Evolutionary conservation across 805 yeast species (phyloP).

Genomic region (Starmerella roubikii): DNA sequence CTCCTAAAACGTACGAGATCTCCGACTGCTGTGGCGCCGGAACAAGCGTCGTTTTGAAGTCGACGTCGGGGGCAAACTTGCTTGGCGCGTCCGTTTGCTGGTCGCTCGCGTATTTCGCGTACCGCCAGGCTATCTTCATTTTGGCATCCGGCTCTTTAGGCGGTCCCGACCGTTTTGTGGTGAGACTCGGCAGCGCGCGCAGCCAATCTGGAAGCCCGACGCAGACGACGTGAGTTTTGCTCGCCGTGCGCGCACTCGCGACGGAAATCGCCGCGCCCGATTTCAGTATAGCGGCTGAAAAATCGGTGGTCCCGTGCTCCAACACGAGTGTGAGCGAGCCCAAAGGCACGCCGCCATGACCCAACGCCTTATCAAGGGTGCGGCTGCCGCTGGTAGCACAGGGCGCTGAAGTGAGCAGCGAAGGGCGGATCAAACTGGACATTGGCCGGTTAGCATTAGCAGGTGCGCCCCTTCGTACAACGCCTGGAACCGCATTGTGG

Average conservation of each 20-base stretch:
- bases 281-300: slow-evolving; percentile 54
- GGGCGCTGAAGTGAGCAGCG: slow-evolving; percentile 58
- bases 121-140: slow-evolving; percentile 89
- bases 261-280: slow-evolving; percentile 63
- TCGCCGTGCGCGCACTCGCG: slow-evolving; percentile 41
- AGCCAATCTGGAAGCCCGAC: slow-evolving; percentile 19
- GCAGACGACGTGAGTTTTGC: slow-evolving; percentile 10
- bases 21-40: slow-evolving; percentile 19
- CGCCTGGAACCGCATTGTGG: neutral
- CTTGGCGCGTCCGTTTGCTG: slow-evolving; percentile 16
- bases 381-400: slow-evolving; percentile 68
- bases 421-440: slow-evolving; percentile 50
- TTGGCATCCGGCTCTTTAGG: slow-evolving; percentile 18
- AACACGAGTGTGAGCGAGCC: slow-evolving; percentile 60
- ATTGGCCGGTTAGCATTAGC: too few relatives aligned
- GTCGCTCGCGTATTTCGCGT: slow-evolving; percentile 35
- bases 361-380: slow-evolving; percentile 59
- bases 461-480: too few relatives aligned
- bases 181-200: slow-evolving; percentile 24
- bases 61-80: slow-evolving; percentile 18
- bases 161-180: neutral
- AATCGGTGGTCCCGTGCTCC: slow-evolving; percentile 83
- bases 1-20: slow-evolving; percentile 13
- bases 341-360: slow-evolving; percentile 76
- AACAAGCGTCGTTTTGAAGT: slow-evolving; percentile 11